A percentile compares a stretch with the other conserved stretches of the same genome.
Conservation (phyloP, 305 asterid species). For the Stenogyne calaminthoides region DNA sequence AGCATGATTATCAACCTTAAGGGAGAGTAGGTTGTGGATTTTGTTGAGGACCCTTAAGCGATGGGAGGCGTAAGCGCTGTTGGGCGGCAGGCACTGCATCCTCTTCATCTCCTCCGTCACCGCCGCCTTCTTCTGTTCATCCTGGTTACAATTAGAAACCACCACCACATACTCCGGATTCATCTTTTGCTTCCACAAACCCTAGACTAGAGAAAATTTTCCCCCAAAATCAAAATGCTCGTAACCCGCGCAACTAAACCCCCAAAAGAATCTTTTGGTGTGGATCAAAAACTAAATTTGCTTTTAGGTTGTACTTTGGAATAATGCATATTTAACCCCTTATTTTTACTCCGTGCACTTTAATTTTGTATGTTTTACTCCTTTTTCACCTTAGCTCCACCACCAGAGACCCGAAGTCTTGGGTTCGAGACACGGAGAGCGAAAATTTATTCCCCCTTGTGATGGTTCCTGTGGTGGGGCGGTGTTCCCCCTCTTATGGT, state of each 20-base stretch:
- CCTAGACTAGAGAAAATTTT: neutral
- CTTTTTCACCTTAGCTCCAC: no score
- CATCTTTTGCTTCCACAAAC: slow-evolving; percentile 15
- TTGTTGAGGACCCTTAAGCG: slow-evolving; percentile 80
- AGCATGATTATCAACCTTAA: slow-evolving; percentile 48
- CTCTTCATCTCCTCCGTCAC: slow-evolving; percentile 62
- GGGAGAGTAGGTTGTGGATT: slow-evolving; percentile 61
- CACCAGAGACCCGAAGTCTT: no score
- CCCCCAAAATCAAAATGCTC: slow-evolving; percentile 6
- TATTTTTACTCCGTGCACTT: no score
- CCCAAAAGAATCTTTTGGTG: neutral
- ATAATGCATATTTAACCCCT: neutral
- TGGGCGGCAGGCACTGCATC: slow-evolving; percentile 59
- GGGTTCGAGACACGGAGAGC: no score
- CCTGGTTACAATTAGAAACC: neutral
- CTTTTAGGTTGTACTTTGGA: neutral
- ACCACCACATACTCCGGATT: slow-evolving; percentile 16
- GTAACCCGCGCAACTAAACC: neutral
- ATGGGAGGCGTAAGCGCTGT: slow-evolving; percentile 72
- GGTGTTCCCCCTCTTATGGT: no score
- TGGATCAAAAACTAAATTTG: neutral
- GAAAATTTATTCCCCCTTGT: no score
- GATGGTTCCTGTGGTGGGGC: no score
- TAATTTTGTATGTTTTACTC: no score
- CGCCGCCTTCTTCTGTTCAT: slow-evolving; percentile 55